Base-by-base conservation (phyloP, 805 yeast species). In the Cyberlindnera meyerae region DNA sequence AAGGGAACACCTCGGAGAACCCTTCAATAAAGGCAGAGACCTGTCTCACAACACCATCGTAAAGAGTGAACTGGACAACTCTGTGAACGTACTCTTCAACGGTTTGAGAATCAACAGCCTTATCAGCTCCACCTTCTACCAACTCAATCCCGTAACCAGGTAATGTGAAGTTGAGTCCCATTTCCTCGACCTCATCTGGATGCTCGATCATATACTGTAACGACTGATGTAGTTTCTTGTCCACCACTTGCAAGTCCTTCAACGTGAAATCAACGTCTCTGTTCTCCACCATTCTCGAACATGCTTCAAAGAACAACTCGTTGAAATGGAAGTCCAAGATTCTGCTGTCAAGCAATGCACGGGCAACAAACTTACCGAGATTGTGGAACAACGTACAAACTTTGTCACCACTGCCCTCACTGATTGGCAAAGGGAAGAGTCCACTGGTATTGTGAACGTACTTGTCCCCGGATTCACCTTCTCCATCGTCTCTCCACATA, bases 341-440 rank as follows among this genome's bases (percentile, higher is more conserved):
- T 45, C 97, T 68, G n/a, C 85, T 79, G 58, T 90, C 98, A 34
- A 90, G 59, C 54, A 89, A 63, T 0, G 96, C 82, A 41, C 97
- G 70, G 0, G 96, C 96, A 35, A 88, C 68, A 54, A 93, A 87
- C 36, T 75, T 77, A 4, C 98, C 98, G 42, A 90, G 62, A 15
- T 75, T 69, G 12, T 69, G 66, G 57, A 86, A 90, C 31, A 79
- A 58, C 18, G 68, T 66, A 6, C 79, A 39, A 0, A 20, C 22
- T 20, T 7, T 20, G 22, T 7, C 22, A 20, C 9, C 22, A 9
- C 9, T 20, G 22, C 9, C 22, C 7, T 20, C 22, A 20, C 22
- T 20, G 22, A 20, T 20, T 2, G 96, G 94, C 1, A 68, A 52
- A 1, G 97, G 97, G 54, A 84, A 90, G 30, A 90, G 61, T 0